A percentile compares a stretch with the other conserved stretches of the same genome.
phyloP scores from a whole-genome alignment of 2,329 filamentous ascomycete genomes.

The Pochonia chlamydosporia region DNA sequence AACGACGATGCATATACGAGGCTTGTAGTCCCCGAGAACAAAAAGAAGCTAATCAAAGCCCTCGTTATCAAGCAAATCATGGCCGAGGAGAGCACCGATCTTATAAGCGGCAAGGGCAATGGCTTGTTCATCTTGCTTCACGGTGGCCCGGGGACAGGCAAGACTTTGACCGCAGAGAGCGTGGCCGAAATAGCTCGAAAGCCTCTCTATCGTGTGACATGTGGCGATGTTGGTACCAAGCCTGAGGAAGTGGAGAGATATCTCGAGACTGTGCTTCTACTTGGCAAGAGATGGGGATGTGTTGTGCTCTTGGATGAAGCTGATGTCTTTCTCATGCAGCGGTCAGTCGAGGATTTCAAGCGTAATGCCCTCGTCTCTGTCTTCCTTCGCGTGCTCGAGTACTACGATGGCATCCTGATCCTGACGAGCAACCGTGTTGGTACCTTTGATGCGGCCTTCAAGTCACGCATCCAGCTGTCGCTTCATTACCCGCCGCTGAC shows the following conservation, averaged over 20 bases:
- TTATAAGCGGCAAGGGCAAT: conserved; percentile 39
- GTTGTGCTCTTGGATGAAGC: conserved; percentile 35
- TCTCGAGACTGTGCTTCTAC: neutral
- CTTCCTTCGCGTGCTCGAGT: conserved; percentile 40
- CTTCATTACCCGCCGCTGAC: conserved; percentile 30
- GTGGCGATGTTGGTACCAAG: neutral
- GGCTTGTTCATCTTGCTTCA: conserved; percentile 40
- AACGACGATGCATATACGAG: neutral
- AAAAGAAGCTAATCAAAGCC: neutral
- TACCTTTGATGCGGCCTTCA: conserved; percentile 43
- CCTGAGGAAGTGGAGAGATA: neutral
- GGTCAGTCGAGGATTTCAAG: conserved; percentile 22
- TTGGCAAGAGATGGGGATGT: neutral
- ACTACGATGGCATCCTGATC: conserved; percentile 37
- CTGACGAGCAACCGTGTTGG: conserved; percentile 46
- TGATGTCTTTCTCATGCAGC: conserved; percentile 27
- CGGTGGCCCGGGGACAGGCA: conserved; percentile 42
- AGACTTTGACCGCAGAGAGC: conserved; percentile 41
- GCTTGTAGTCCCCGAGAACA: neutral
- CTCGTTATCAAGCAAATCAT: neutral
- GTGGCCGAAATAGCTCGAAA: conserved; percentile 34
- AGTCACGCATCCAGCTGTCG: conserved; percentile 39
- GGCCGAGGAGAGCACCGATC: neutral
- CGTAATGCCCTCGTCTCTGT: conserved; percentile 34
- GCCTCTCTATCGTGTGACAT: conserved; percentile 43